Percentiles rank a stretch among this genome's conserved stretches.
These are phyloP conservation scores for Xylariaceae sp. DNA, from an alignment of 2,329 filamentous ascomycete species.

Conservation along the genomic window DNA sequence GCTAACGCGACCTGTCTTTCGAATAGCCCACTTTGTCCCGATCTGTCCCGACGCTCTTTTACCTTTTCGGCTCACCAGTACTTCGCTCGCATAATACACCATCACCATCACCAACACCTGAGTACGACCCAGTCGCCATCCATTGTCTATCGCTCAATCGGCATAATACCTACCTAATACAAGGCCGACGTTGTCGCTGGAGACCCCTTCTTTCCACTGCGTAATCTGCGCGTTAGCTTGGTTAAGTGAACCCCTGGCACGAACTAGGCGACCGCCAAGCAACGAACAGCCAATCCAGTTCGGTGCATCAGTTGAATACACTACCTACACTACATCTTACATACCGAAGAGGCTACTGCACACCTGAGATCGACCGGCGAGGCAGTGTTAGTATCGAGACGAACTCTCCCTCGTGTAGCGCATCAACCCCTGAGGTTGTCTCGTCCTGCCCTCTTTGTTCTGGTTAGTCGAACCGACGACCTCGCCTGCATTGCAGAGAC, in stretches of 20 bases:
- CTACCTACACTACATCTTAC: not conserved
- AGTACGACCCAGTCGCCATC: constrained; percentile 2
- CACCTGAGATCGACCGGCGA: not conserved
- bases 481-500: constrained; percentile 12
- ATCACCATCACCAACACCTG: constrained; percentile 2
- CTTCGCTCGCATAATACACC: constrained; percentile 11
- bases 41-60: constrained; percentile 4
- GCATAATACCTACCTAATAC: not conserved
- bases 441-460: constrained; percentile 20
- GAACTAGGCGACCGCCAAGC: not conserved
- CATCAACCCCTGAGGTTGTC: constrained; percentile 14
- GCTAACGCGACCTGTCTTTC: constrained; percentile 2
- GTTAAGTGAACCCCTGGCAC: not conserved
- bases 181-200: not conserved
- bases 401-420: constrained; percentile 14
- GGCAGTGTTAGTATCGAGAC: constrained; percentile 15
- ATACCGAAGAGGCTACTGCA: constrained; percentile 7
- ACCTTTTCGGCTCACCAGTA: not conserved
- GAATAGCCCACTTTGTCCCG: not conserved
- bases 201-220: not conserved
- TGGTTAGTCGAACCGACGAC: constrained; percentile 13
- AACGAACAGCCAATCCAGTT: constrained; percentile 1
- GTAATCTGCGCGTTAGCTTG: not conserved
- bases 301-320: constrained; percentile 1
- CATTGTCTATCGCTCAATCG: constrained; percentile 1